Evolutionary conservation across 192 early-diverging fungal species (phyloP).

Genomic region (Powellomyces hirtus): DNA sequence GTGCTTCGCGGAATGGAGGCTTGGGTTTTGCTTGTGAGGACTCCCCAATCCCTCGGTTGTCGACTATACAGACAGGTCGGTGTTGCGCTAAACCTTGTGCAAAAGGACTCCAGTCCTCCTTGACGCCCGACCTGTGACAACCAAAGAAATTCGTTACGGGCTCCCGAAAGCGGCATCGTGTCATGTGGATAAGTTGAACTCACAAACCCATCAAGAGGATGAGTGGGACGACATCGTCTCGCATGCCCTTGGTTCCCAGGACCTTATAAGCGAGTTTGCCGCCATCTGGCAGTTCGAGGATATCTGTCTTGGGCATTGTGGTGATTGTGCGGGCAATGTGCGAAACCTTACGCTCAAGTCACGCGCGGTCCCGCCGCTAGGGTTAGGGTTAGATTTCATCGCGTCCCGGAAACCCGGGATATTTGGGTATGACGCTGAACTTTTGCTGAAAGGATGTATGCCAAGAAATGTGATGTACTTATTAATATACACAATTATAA

Average conservation of each 20-base stretch:
- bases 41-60: constrained; percentile 41
- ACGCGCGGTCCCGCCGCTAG: no score
- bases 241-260: constrained; percentile 7
- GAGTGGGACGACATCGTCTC: not conserved
- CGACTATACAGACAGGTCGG: constrained; percentile 35
- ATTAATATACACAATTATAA: no score
- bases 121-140: constrained; percentile 1
- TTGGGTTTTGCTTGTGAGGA: constrained; percentile 4
- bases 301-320: not conserved
- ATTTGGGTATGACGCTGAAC: no score
- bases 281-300: constrained; percentile 1
- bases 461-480: no score
- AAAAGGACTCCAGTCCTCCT: constrained; percentile 16
- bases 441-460: no score
- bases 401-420: no score
- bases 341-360: no score
- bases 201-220: constrained; percentile 14
- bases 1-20: not conserved
- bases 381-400: no score
- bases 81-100: not conserved
- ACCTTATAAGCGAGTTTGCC: constrained; percentile 7
- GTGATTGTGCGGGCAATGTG: not conserved
- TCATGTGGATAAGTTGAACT: not conserved
- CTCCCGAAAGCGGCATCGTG: not conserved
- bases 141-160: not conserved